phyloP scores from a whole-genome alignment of 164 flowering plant genomes.

The Protea cynaroides region DNA sequence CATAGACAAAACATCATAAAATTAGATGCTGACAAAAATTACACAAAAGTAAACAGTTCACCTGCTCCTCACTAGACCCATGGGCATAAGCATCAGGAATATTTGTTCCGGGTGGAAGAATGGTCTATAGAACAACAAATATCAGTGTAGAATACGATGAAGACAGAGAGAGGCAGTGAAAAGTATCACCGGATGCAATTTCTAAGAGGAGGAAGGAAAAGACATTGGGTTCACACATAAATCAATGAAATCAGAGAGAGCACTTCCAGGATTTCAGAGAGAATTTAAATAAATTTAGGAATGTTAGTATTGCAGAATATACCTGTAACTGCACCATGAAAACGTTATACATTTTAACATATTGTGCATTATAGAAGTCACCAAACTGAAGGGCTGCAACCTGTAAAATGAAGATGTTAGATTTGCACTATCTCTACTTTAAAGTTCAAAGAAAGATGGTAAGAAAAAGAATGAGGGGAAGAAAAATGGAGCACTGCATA shows the following conservation, averaged over 20 bases:
- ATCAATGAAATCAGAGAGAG: not conserved
- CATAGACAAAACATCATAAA: not conserved
- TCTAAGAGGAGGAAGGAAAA: too few species aligned
- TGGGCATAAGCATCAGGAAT: constrained; percentile 87
- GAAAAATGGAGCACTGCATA: constrained; percentile 10
- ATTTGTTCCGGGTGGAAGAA: constrained; percentile 69
- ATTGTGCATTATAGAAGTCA: constrained; percentile 70
- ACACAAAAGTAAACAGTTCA: constrained; percentile 1
- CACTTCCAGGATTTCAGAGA: too few species aligned
- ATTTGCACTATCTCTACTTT: not conserved
- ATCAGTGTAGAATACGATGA: not conserved
- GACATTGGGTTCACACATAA: too few species aligned
- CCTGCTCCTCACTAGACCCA: constrained; percentile 93
- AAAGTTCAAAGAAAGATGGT: not conserved
- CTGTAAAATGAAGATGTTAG: constrained; percentile 27
- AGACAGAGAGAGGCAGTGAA: too few species aligned
- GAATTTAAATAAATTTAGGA: not conserved
- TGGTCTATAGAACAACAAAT: constrained; percentile 36
- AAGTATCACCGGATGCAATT: too few species aligned
- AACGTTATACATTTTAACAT: constrained; percentile 69
- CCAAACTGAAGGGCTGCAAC: constrained; percentile 91
- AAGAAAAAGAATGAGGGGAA: not conserved
- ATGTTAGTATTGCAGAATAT: not conserved
- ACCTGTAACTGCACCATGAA: constrained; percentile 96
- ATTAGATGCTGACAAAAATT: not conserved